Evolutionary conservation across 257 asterid species (phyloP).

Genomic region (Solanum verrucosum): DNA sequence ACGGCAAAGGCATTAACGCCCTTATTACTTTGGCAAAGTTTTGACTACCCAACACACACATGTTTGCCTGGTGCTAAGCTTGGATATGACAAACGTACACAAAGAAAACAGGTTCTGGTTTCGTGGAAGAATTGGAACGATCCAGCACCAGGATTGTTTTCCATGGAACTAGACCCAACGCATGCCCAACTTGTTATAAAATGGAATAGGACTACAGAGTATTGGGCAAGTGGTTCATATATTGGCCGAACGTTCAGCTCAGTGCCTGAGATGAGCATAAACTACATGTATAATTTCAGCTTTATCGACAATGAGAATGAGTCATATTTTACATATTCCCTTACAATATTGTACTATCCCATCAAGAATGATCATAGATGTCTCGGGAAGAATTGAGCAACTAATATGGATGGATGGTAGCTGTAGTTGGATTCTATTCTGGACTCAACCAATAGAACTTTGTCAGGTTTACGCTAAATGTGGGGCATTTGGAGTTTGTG

Average conservation of each 20-base stretch:
- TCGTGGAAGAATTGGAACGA: background rate
- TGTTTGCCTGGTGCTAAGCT: background rate
- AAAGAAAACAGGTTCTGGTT: background rate
- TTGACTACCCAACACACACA: background rate
- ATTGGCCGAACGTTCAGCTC: background rate
- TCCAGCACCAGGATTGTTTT: background rate
- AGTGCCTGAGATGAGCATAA: constrained; percentile 26
- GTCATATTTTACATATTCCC: constrained; percentile 26
- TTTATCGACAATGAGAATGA: constrained; percentile 17
- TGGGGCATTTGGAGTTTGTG: constrained; percentile 34
- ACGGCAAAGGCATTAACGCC: background rate
- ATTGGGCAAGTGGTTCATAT: background rate
- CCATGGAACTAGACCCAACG: background rate
- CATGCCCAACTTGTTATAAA: background rate
- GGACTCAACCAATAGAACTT: constrained; percentile 33
- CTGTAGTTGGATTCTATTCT: constrained; percentile 26
- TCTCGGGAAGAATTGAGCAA: background rate
- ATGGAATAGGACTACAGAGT: background rate
- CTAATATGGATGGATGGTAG: background rate
- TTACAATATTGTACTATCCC: background rate
- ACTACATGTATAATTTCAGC: constrained; percentile 10
- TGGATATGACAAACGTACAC: background rate
- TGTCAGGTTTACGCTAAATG: constrained; percentile 41
- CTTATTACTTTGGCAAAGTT: background rate
- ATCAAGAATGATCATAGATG: constrained; percentile 19